Percentiles rank a stretch among this genome's conserved stretches.
phyloP scores from a whole-genome alignment of 2,329 filamentous ascomycete species.

The Ophiobolus disseminans region DNA sequence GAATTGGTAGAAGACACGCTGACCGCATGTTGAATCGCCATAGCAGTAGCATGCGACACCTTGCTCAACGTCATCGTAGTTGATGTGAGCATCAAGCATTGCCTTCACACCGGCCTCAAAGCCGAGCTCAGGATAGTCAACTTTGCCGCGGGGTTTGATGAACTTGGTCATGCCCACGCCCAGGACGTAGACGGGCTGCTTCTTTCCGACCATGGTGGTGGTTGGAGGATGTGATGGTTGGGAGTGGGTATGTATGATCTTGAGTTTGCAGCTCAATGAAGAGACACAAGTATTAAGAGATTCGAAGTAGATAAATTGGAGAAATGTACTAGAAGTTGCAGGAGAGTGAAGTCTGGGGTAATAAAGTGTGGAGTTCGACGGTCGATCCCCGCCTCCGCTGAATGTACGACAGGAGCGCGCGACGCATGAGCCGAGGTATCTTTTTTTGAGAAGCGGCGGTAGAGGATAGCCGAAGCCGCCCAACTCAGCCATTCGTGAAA shows the following conservation, averaged over 20 bases:
- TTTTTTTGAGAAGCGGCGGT: slow-evolving; percentile 22
- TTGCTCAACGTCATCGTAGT: slow-evolving; percentile 94
- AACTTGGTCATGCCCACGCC: slow-evolving; percentile 99
- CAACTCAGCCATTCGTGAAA: too few relatives aligned
- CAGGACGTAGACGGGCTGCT: slow-evolving; percentile 79
- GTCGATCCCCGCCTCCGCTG: slow-evolving; percentile 26
- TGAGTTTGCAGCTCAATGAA: slow-evolving; percentile 2
- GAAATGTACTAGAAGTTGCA: neutral
- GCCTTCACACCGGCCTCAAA: slow-evolving; percentile 93
- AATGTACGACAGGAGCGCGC: slow-evolving; percentile 12
- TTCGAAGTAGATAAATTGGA: neutral
- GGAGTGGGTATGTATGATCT: neutral
- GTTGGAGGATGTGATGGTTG: slow-evolving; percentile 3
- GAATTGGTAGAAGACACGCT: slow-evolving; percentile 98
- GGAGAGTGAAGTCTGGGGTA: slow-evolving; percentile 11
- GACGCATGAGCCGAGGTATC: slow-evolving; percentile 38
- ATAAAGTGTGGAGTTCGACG: slow-evolving; percentile 19
- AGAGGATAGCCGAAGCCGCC: slow-evolving; percentile 25
- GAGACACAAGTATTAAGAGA: slow-evolving; percentile 1
- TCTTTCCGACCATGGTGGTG: slow-evolving; percentile 58
- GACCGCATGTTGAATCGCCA: slow-evolving; percentile 91
- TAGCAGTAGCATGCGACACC: slow-evolving; percentile 98
- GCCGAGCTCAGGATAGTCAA: slow-evolving; percentile 92
- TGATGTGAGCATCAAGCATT: slow-evolving; percentile 83
- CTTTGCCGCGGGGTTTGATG: slow-evolving; percentile 93